phyloP scores from a whole-genome alignment of 495 filamentous ascomycete genomes.

The Lasiosphaeria miniovina region DNA sequence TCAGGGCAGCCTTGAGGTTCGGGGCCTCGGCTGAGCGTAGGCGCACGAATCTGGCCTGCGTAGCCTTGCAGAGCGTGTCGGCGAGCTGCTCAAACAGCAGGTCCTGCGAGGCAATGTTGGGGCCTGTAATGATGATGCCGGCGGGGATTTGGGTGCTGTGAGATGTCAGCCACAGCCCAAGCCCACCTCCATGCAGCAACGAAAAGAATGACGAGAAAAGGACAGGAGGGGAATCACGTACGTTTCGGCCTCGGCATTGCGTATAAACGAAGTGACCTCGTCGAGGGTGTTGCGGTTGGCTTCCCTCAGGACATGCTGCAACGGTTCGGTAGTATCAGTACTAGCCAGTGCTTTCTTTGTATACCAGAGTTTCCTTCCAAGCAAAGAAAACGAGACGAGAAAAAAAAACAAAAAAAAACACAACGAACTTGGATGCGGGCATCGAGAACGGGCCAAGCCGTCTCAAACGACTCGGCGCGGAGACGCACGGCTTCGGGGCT shows the following conservation, averaged over 20 bases:
- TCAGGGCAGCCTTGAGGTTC: constrained; percentile 80
- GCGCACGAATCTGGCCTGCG: constrained; percentile 58
- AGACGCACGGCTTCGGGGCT: constrained; percentile 45
- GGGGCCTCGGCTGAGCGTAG: constrained; percentile 73
- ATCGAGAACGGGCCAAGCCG: constrained; percentile 67
- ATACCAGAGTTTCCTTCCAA: background rate
- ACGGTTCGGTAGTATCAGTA: constrained; percentile 21
- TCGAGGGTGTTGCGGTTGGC: constrained; percentile 59
- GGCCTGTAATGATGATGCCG: constrained; percentile 77
- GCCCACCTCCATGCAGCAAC: too few species aligned
- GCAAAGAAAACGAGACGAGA: constrained; percentile 3
- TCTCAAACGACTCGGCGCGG: constrained; percentile 61
- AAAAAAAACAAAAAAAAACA: constrained; percentile 29
- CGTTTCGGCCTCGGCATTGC: constrained; percentile 38
- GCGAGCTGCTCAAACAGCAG: constrained; percentile 68
- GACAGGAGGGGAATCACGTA: constrained; percentile 23
- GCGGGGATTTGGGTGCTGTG: constrained; percentile 58
- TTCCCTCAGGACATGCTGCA: constrained; percentile 54
- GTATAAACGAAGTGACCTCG: constrained; percentile 65
- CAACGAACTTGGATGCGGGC: constrained; percentile 46
- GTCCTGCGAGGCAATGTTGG: constrained; percentile 77
- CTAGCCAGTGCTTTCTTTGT: background rate
- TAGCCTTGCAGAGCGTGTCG: constrained; percentile 46
- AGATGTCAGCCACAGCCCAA: constrained; percentile 15
- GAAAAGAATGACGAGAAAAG: background rate